phyloP scores from a whole-genome alignment of 2,329 filamentous ascomycete genomes.

The Zymoseptoria passerinii region DNA sequence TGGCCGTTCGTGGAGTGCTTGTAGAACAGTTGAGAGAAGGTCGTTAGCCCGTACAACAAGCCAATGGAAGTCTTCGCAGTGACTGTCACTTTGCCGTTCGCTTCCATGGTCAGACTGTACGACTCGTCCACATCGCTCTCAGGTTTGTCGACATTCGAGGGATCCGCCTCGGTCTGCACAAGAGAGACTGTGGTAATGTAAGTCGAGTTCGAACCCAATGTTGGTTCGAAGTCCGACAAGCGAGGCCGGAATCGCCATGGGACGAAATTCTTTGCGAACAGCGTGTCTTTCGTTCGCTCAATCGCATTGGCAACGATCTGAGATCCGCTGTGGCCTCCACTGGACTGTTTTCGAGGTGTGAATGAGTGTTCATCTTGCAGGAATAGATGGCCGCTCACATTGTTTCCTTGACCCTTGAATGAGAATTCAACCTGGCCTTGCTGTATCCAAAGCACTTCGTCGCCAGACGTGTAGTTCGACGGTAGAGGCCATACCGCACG shows the following conservation, averaged over 20 bases:
- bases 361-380: conserved; percentile 6
- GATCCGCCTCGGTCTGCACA: conserved; percentile 50
- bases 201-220: conserved; percentile 28
- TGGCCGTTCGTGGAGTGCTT: conserved; percentile 50
- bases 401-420: conserved; percentile 19
- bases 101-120: conserved; percentile 57
- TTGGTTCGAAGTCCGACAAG: conserved; percentile 57
- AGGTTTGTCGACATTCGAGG: conserved; percentile 50
- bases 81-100: conserved; percentile 53
- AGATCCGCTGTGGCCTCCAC: neutral
- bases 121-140: conserved; percentile 62
- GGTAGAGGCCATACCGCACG: conserved; percentile 40
- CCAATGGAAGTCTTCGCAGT: conserved; percentile 59
- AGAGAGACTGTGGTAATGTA: conserved; percentile 55
- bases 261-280: conserved; percentile 61
- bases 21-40: conserved; percentile 74
- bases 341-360: conserved; percentile 6
- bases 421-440: conserved; percentile 31
- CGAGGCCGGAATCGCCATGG: conserved; percentile 70
- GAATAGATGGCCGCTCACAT: conserved; percentile 13
- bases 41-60: conserved; percentile 63
- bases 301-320: conserved; percentile 41
- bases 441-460: conserved; percentile 35
- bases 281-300: conserved; percentile 49
- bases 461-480: conserved; percentile 31